phyloP scores from a whole-genome alignment of 352 stramenopile genomes.

The Pythium sp. region DNA sequence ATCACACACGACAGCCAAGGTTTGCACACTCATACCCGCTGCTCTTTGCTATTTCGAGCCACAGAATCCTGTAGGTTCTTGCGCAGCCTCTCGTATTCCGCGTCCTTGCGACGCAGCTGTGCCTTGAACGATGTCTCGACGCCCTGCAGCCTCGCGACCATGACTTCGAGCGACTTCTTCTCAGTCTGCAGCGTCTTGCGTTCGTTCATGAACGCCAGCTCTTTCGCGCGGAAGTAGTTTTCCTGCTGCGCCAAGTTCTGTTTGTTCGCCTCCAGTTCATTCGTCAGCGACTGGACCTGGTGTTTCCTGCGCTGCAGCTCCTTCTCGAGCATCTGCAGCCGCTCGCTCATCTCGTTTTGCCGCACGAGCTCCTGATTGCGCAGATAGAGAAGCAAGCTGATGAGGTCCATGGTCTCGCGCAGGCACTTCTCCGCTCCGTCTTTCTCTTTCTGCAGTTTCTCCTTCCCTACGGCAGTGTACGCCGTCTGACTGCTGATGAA shows the following conservation, averaged over 20 bases:
- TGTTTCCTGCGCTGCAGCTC: slow-evolving; percentile 52
- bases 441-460: slow-evolving; percentile 25
- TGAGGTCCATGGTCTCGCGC: slow-evolving; percentile 58
- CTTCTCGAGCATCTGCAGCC: slow-evolving; percentile 37
- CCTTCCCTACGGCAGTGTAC: slow-evolving; percentile 9
- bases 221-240: slow-evolving; percentile 62
- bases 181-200: slow-evolving; percentile 52
- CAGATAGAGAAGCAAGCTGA: slow-evolving; percentile 66
- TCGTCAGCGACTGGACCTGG: slow-evolving; percentile 37
- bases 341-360: slow-evolving; percentile 52
- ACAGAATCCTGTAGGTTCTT: slow-evolving; percentile 67
- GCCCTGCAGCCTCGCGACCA: slow-evolving; percentile 48
- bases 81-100: slow-evolving; percentile 68
- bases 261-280: slow-evolving; percentile 46
- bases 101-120: slow-evolving; percentile 69
- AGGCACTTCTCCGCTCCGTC: slow-evolving; percentile 36
- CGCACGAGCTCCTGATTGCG: slow-evolving; percentile 49
- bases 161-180: slow-evolving; percentile 67
- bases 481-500: slow-evolving; percentile 8
- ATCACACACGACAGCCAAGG: background rate
- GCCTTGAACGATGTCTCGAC: slow-evolving; percentile 75
- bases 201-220: slow-evolving; percentile 46
- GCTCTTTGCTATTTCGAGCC: slow-evolving; percentile 50
- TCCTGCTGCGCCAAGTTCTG: slow-evolving; percentile 54
- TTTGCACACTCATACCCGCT: slow-evolving; percentile 30